Evolutionary conservation across 2,329 filamentous ascomycete genomes (phyloP), one percentile per base, ranked within the genome.

Genomic region (Paracamarosporium sp.): DNA sequence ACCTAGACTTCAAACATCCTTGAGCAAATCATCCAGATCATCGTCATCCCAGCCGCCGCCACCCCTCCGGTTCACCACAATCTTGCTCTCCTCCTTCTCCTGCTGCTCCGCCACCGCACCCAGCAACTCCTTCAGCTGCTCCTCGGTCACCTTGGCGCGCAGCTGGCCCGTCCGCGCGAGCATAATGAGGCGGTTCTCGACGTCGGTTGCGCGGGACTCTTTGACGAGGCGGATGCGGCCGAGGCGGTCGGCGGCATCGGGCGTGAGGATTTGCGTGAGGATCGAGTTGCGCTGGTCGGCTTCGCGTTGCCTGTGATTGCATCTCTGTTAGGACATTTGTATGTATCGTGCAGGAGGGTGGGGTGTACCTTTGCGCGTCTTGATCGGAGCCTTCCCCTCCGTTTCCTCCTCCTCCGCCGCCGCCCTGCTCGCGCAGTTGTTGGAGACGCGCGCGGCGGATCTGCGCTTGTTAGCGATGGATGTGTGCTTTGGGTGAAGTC

Each of bases 221-320:
- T 98, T 98, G 73, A 99, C 95, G 59, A 99, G 88, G 31, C 94
- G 90, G 80, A 99, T 98, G 65, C 95, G 92, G 56, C 92, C 92
- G 1, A 99, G 86, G 13, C 95, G 91, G 80, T 99, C 95, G 59
- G 92, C 91, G 17, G 95, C 95, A 73, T 94, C 92, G 65, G 95
- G 95, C 70, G 93, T 89, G 61, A 99, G 91, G 81, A 99, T 98
- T 79, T 98, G 95, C 68, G 86, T 86, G 61, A 99, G 88, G 68
- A 97, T 90, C 58, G 86, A 84, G 69, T 88, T 82, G 58, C 92
- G 90, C 36, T 90, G 89, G 76, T 94, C 91, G 63, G 86, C 84
- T 81, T 83, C 80, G 74, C 82, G 80, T 59, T 81, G 72, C 67
- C 81, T 82, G 51, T 20, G 24, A 17, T 1, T n/a, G n/a, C n/a